Conservation (phyloP, 2,329 filamentous ascomycete genomes). For the Xylaria arbuscula region DNA sequence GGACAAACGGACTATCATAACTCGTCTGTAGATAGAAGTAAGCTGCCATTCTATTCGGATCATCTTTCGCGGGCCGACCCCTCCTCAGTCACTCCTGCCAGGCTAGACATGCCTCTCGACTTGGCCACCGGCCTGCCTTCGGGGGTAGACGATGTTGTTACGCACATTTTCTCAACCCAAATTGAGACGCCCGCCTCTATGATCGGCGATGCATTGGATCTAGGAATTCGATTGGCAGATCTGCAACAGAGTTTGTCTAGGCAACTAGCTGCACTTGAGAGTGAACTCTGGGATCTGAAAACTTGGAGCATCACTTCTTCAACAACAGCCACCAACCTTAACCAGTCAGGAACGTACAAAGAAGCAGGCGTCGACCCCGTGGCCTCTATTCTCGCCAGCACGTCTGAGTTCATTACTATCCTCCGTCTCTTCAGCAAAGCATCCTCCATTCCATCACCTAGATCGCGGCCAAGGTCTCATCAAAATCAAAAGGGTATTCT, state of each 20-base stretch:
- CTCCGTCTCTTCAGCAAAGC: neutral
- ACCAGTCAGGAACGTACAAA: no score
- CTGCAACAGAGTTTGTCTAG: neutral
- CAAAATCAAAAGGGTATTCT: neutral
- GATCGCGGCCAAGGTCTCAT: neutral
- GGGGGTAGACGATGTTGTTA: neutral
- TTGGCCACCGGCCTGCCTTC: neutral
- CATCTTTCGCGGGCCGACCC: neutral
- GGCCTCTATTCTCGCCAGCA: neutral
- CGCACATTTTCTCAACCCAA: neutral
- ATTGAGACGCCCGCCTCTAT: neutral
- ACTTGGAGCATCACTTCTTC: neutral
- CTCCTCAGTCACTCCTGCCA: neutral
- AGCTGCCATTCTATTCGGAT: neutral
- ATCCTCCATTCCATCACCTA: slow-evolving; percentile 40
- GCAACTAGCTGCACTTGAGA: neutral
- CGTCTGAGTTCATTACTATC: neutral
- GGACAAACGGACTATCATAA: no score
- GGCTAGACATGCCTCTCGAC: neutral
- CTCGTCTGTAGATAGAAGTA: neutral
- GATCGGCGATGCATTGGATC: neutral
- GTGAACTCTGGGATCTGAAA: neutral
- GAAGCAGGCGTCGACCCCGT: no score
- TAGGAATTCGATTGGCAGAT: neutral
- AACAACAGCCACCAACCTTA: neutral